These are phyloP conservation scores for Annulohypoxylon stygium DNA, from an alignment of 495 filamentous ascomycete genomes.

Conservation along the genomic window DNA sequence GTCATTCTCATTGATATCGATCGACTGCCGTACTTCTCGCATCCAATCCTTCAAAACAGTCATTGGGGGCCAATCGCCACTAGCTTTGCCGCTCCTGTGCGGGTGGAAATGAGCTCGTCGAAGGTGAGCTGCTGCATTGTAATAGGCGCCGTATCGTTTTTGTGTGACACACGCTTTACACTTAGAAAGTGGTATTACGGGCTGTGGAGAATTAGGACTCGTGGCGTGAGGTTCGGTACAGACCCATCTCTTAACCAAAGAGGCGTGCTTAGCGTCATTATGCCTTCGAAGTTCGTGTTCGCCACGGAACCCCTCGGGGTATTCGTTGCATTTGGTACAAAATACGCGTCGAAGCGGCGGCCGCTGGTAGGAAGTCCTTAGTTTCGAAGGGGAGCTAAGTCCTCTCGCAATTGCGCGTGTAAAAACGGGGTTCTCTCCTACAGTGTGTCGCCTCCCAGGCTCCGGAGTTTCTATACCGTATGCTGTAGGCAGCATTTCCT, in stretches of 20 bases:
- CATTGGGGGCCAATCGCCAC: slow-evolving; percentile 88
- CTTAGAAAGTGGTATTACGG: slow-evolving; percentile 77
- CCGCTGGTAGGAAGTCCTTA: slow-evolving; percentile 78
- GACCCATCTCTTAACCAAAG: slow-evolving; percentile 82
- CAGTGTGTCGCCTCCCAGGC: slow-evolving; percentile 61
- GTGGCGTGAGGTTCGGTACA: slow-evolving; percentile 65
- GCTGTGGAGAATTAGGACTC: slow-evolving; percentile 61
- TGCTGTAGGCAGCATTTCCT: slow-evolving; percentile 47
- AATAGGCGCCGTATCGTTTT: slow-evolving; percentile 94
- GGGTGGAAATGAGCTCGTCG: slow-evolving; percentile 88
- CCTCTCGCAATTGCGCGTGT: slow-evolving; percentile 54
- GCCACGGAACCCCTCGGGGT: slow-evolving; percentile 91
- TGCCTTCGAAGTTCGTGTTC: slow-evolving; percentile 94
- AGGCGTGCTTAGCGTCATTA: slow-evolving; percentile 82
- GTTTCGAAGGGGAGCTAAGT: slow-evolving; percentile 66
- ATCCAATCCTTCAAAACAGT: slow-evolving; percentile 88
- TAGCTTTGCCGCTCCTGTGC: slow-evolving; percentile 84
- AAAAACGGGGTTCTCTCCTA: slow-evolving; percentile 62
- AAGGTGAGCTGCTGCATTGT: slow-evolving; percentile 95
- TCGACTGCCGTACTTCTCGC: slow-evolving; percentile 72
- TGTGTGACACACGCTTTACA: slow-evolving; percentile 87
- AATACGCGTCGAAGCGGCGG: slow-evolving; percentile 82
- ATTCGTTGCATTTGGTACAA: slow-evolving; percentile 81
- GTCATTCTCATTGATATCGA: slow-evolving; percentile 62
- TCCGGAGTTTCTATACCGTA: slow-evolving; percentile 54